A percentile compares a stretch with the other conserved stretches of the same genome.
Evolutionary conservation across 2,329 filamentous ascomycete species (phyloP).

Genomic region (Celoporthe dispersa): DNA sequence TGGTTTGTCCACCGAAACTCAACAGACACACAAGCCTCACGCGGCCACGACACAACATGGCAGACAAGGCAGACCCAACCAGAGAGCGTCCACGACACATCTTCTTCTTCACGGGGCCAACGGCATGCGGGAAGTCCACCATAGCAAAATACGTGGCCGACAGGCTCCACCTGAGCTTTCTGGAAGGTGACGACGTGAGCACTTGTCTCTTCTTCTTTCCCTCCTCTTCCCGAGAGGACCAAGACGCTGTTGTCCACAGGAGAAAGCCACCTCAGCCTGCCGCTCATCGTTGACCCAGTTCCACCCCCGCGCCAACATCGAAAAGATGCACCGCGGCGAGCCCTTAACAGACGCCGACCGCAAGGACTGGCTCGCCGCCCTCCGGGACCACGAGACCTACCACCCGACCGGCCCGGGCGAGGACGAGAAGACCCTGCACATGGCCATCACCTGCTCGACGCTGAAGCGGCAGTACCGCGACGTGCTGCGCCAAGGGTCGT

Average conservation of each 20-base stretch:
- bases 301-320: slow-evolving; percentile 65
- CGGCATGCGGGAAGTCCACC: slow-evolving; percentile 66
- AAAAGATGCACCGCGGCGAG: slow-evolving; percentile 73
- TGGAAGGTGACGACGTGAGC: slow-evolving; percentile 66
- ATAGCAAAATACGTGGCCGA: slow-evolving; percentile 56
- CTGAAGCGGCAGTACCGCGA: slow-evolving; percentile 79
- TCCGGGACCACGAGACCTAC: slow-evolving; percentile 54
- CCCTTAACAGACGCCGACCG: slow-evolving; percentile 76
- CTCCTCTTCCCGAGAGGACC: no score
- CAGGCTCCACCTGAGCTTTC: slow-evolving; percentile 55
- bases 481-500: slow-evolving; percentile 62
- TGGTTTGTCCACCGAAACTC: not conserved
- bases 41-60: slow-evolving; percentile 2
- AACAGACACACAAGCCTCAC: not conserved
- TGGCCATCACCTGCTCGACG: slow-evolving; percentile 79
- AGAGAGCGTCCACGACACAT: slow-evolving; percentile 41
- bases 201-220: slow-evolving; percentile 22
- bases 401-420: slow-evolving; percentile 41
- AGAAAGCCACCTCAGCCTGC: not conserved
- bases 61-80: slow-evolving; percentile 21
- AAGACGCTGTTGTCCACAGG: no score
- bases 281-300: slow-evolving; percentile 45
- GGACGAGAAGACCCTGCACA: slow-evolving; percentile 51
- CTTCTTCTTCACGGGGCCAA: slow-evolving; percentile 64
- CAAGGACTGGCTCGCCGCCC: slow-evolving; percentile 74